These are phyloP conservation scores for Hymenotorrendiella dingleyae DNA, from an alignment of 2,329 filamentous ascomycete species.

Conservation along the genomic window DNA sequence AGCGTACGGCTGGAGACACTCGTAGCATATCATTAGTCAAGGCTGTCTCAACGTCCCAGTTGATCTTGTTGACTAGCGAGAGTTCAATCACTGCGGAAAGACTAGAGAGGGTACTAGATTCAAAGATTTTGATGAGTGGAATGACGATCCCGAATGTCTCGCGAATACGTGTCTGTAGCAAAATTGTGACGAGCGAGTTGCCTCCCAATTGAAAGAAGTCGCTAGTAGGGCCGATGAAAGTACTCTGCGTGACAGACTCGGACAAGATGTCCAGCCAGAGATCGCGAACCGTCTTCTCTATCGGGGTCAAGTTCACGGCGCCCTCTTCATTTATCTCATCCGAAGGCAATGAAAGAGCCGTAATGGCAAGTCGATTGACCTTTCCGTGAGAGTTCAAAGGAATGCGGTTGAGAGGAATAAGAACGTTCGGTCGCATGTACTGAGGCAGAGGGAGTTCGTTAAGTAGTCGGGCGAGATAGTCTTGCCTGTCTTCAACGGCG, in stretches of 20 bases:
- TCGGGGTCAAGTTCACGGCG: not conserved
- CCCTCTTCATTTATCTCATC: not conserved
- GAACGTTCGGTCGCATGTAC: constrained; percentile 32
- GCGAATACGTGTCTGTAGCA: not conserved
- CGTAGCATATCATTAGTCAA: not conserved
- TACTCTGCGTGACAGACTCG: not conserved
- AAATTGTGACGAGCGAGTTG: not conserved
- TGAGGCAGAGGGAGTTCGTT: constrained; percentile 22
- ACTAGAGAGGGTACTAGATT: not conserved
- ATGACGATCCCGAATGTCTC: not conserved
- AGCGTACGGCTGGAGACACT: no score
- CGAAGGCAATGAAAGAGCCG: constrained; percentile 2
- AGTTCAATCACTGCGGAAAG: not conserved
- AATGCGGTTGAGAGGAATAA: constrained; percentile 24
- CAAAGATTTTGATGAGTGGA: not conserved
- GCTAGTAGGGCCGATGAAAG: not conserved
- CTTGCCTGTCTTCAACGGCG: not conserved
- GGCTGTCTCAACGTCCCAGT: not conserved
- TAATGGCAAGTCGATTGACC: constrained; percentile 26
- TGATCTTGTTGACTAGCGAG: not conserved
- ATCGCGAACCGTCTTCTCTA: constrained; percentile 1
- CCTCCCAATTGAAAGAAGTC: constrained; percentile 1
- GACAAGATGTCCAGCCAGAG: constrained; percentile 5
- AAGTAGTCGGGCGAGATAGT: constrained; percentile 8
- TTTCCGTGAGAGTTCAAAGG: constrained; percentile 30